These are phyloP conservation scores for Trichoderma oligosporum DNA, from an alignment of 2,329 filamentous ascomycete species.

Conservation along the genomic window DNA sequence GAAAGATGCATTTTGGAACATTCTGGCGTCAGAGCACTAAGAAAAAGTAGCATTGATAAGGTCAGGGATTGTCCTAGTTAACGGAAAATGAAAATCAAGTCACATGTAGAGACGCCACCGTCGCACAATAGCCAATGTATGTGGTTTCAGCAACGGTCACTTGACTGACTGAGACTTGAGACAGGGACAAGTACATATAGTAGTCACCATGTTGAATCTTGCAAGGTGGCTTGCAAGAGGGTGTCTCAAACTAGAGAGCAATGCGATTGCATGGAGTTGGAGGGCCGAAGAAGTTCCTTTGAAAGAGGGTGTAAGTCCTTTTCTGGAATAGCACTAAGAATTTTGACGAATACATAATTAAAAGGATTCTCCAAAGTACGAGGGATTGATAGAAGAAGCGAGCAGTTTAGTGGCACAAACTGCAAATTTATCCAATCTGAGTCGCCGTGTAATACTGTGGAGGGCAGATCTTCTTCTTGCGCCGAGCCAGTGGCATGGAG, in stretches of 20 bases:
- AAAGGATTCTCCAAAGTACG: background rate
- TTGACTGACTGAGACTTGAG: background rate
- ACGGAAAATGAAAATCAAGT: background rate
- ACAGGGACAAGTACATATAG: background rate
- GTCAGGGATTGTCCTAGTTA: background rate
- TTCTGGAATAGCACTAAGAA: conserved; percentile 4
- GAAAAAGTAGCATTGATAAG: background rate
- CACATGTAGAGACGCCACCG: conserved; percentile 8
- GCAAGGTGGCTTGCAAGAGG: background rate
- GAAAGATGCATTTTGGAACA: background rate
- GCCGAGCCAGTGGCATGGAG: background rate
- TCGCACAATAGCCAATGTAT: conserved; percentile 5
- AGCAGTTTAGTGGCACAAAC: conserved; percentile 7
- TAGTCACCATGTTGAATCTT: background rate
- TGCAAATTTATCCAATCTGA: background rate
- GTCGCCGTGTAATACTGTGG: background rate
- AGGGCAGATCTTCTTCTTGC: conserved; percentile 5
- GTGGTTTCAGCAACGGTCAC: background rate
- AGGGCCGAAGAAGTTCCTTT: conserved; percentile 15
- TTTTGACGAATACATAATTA: background rate
- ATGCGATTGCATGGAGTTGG: background rate
- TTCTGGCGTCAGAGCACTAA: background rate
- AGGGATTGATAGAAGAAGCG: conserved; percentile 2
- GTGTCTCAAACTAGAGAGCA: background rate
- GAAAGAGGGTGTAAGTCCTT: background rate